A percentile compares a stretch with the other conserved stretches of the same genome.
These are phyloP conservation scores for Lentinus tigrinus DNA, from an alignment of 768 basidiomycete genomes.

Conservation along the genomic window DNA sequence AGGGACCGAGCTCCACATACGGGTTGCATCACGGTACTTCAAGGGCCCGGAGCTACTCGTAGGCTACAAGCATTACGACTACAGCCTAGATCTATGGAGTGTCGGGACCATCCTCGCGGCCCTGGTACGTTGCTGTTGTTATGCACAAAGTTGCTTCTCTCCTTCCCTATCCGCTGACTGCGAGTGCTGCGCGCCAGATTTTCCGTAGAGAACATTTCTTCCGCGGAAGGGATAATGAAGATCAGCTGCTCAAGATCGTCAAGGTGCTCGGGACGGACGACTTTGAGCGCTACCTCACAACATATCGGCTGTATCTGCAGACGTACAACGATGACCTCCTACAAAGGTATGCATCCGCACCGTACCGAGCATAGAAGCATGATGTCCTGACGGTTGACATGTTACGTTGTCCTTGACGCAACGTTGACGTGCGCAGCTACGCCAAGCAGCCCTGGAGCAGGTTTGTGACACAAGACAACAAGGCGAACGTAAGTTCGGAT, in stretches of 20 bases:
- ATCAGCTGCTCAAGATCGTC: conserved; percentile 95
- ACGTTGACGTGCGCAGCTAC: conserved; percentile 51
- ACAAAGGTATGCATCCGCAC: conserved; percentile 53
- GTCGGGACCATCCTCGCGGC: conserved; percentile 99
- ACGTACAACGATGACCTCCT: conserved; percentile 90
- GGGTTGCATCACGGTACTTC: conserved; percentile 95
- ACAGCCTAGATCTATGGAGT: conserved; percentile 98
- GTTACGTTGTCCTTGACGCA: not conserved
- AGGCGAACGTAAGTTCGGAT: conserved; percentile 90
- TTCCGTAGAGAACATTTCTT: conserved; percentile 99
- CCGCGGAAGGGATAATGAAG: conserved; percentile 99
- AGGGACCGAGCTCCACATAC: conserved; percentile 94
- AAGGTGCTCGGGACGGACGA: conserved; percentile 97
- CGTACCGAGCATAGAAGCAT: too few relatives aligned
- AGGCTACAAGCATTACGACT: conserved; percentile 97
- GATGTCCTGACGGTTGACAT: too few relatives aligned
- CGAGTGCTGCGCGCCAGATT: conserved; percentile 53
- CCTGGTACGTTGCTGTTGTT: conserved; percentile 57
- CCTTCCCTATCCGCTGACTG: not conserved
- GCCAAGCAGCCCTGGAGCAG: conserved; percentile 91
- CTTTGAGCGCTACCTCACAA: conserved; percentile 85
- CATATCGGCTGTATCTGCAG: conserved; percentile 92
- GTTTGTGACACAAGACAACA: conserved; percentile 92
- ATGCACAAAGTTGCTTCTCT: not conserved
- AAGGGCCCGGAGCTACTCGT: conserved; percentile 96